Evolutionary conservation across 169 alveolate species (phyloP).

Genomic region (Babesia bigemina): DNA sequence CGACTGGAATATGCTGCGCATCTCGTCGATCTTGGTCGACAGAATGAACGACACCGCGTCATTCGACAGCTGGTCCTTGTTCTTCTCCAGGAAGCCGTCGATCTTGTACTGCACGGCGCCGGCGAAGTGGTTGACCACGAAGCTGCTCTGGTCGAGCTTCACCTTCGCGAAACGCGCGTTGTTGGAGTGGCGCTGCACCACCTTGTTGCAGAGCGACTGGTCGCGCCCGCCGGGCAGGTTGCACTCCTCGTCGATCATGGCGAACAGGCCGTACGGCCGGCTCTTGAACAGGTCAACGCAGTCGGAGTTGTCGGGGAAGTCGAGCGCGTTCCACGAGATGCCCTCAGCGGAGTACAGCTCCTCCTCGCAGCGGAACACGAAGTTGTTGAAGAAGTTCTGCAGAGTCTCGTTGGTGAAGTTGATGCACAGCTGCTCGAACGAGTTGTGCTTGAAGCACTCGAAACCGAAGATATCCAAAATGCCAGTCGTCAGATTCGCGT

Average conservation of each 20-base stretch:
- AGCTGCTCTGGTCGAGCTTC: constrained; percentile 80
- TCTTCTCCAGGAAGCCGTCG: constrained; percentile 93
- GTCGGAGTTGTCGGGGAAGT: constrained; percentile 94
- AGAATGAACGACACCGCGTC: constrained; percentile 72
- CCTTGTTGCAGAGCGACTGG: constrained; percentile 79
- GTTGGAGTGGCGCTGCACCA: constrained; percentile 73
- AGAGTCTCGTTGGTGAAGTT: constrained; percentile 97
- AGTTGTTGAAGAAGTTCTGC: constrained; percentile 91
- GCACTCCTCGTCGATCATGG: constrained; percentile 93
- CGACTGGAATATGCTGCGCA: constrained; percentile 64
- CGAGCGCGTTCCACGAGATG: constrained; percentile 92
- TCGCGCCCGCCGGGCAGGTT: constrained; percentile 90
- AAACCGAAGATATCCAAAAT: constrained; percentile 97
- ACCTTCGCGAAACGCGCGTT: constrained; percentile 79
- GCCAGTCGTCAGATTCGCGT: constrained; percentile 83
- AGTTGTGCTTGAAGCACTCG: constrained; percentile 94
- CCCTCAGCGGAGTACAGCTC: constrained; percentile 90
- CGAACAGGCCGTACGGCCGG: constrained; percentile 81
- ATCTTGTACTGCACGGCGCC: constrained; percentile 93
- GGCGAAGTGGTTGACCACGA: constrained; percentile 94
- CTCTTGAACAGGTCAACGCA: constrained; percentile 93
- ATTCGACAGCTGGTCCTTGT: constrained; percentile 90
- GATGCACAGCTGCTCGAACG: constrained; percentile 96
- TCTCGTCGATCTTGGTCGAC: constrained; percentile 57
- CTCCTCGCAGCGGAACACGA: constrained; percentile 94